phyloP scores from a whole-genome alignment of 192 early-diverging fungal genomes.

The Diversispora epigaea region DNA sequence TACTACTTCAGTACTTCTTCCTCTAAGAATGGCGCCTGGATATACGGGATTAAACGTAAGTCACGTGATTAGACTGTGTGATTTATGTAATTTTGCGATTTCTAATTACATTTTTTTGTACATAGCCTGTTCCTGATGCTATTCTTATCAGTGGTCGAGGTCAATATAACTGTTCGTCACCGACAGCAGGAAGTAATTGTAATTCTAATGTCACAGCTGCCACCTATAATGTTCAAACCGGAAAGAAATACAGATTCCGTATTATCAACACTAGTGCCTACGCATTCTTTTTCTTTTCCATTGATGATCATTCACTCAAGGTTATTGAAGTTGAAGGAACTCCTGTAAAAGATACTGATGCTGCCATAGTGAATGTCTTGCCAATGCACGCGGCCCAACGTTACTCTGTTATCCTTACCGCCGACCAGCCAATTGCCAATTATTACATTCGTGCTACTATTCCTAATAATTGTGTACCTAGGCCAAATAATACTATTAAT shows the following conservation, averaged over 20 bases:
- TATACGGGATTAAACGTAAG: not conserved
- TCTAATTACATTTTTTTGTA: not conserved
- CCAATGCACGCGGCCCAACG: slow-evolving; percentile 37
- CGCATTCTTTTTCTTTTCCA: slow-evolving; percentile 67
- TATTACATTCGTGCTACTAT: slow-evolving; percentile 30
- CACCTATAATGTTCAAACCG: slow-evolving; percentile 15
- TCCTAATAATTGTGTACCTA: not conserved
- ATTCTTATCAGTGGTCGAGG: not conserved
- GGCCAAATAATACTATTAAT: not conserved
- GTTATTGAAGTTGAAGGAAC: slow-evolving; percentile 75
- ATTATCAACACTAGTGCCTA: slow-evolving; percentile 62
- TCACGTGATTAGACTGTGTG: no score
- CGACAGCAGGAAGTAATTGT: not conserved
- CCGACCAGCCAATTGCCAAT: slow-evolving; percentile 7
- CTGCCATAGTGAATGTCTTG: slow-evolving; percentile 33
- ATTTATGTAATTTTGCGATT: no score
- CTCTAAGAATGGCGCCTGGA: not conserved
- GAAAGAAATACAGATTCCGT: slow-evolving; percentile 76
- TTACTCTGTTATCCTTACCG: slow-evolving; percentile 29
- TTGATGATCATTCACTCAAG: slow-evolving; percentile 71
- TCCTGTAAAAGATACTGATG: slow-evolving; percentile 41
- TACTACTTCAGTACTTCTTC: not conserved
- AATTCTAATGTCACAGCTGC: not conserved
- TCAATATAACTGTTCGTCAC: not conserved
- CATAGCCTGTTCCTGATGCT: not conserved